A percentile compares a stretch with the other conserved stretches of the same genome.
phyloP scores from a whole-genome alignment of 352 stramenopile genomes.

The Phytopythium chamaehyphon region DNA sequence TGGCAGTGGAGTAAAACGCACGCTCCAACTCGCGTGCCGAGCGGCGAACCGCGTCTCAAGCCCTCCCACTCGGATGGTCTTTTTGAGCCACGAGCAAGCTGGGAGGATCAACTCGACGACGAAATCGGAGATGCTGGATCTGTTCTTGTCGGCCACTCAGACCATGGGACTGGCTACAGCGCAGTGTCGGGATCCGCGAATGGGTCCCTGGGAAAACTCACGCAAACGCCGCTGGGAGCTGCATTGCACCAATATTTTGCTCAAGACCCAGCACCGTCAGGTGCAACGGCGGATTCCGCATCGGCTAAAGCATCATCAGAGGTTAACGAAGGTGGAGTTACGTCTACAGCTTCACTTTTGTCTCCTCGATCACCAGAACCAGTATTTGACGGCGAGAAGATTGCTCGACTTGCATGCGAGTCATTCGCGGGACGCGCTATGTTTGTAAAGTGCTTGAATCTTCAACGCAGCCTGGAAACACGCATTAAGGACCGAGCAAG shows the following conservation, averaged over 20 bases:
- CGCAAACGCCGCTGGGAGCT: conserved; percentile 49
- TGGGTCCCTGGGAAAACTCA: conserved; percentile 16
- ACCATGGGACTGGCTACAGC: neutral
- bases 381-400: conserved; percentile 8
- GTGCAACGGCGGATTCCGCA: neutral
- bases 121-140: neutral
- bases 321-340: conserved; percentile 1
- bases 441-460: conserved; percentile 82
- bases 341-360: neutral
- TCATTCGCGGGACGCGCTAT: conserved; percentile 45
- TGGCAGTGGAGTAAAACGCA: conserved; percentile 78
- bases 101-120: conserved; percentile 9
- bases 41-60: neutral
- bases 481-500: conserved; percentile 50
- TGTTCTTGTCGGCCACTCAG: neutral
- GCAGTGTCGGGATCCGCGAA: neutral
- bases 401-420: conserved; percentile 26
- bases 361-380: conserved; percentile 1
- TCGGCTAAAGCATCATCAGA: neutral
- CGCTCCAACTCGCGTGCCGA: neutral
- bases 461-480: conserved; percentile 76
- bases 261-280: conserved; percentile 14
- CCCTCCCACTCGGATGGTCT: conserved; percentile 11
- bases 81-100: conserved; percentile 23
- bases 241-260: conserved; percentile 52